Conservation (phyloP, 768 basidiomycete genomes). For the Leccinum arenicola region DNA sequence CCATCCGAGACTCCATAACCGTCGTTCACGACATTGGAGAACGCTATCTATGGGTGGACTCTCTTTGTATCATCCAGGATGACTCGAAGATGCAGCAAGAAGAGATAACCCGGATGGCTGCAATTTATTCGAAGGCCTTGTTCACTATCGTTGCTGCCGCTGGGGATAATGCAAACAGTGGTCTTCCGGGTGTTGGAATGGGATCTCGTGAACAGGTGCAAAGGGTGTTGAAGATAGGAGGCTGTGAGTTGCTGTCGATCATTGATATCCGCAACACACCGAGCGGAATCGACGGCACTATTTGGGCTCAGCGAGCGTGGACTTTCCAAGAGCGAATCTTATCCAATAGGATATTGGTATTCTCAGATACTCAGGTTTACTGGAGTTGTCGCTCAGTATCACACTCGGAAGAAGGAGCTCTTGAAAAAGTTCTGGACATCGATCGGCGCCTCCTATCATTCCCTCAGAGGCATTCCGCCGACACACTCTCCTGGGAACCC, state of each 20-base stretch:
- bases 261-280: conserved; percentile 1
- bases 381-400: conserved; percentile 13
- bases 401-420: conserved; percentile 12
- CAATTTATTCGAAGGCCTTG: conserved; percentile 17
- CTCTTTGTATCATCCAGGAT: conserved; percentile 24
- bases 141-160: conserved; percentile 22
- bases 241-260: conserved; percentile 12
- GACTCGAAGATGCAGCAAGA: conserved; percentile 13
- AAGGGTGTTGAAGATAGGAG: conserved; percentile 7
- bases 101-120: conserved; percentile 24
- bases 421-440: conserved; percentile 4
- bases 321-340: conserved; percentile 21
- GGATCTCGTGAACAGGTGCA: conserved; percentile 7
- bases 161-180: conserved; percentile 8
- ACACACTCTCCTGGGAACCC: background rate
- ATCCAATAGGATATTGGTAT: conserved; percentile 17
- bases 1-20: conserved; percentile 23
- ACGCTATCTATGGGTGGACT: conserved; percentile 28
- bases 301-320: conserved; percentile 17
- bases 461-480: background rate
- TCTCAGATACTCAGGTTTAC: conserved; percentile 17
- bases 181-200: conserved; percentile 9
- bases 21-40: conserved; percentile 20
- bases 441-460: background rate
- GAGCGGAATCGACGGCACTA: conserved; percentile 2